Percentiles rank a stretch among this genome's conserved stretches.
These are phyloP conservation scores for Fusarium duplospermum DNA, from an alignment of 2,329 filamentous ascomycete species.

Conservation along the genomic window DNA sequence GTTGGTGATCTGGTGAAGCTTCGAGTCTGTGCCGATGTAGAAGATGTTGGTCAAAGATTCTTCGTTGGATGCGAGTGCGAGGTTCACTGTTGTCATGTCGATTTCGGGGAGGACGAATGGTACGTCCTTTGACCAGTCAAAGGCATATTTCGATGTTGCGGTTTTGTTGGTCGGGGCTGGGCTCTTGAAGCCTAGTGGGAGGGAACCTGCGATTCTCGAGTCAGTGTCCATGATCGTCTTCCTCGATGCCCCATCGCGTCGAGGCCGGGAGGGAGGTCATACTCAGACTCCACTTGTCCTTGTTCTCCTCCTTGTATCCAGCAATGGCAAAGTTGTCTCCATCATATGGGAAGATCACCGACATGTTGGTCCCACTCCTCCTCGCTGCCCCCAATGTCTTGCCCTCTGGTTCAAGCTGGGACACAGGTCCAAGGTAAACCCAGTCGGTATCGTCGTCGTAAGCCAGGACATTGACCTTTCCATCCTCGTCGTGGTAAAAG, in stretches of 20 bases:
- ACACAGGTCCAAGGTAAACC: constrained; percentile 30
- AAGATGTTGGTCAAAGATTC: constrained; percentile 3
- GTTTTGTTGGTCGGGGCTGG: constrained; percentile 29
- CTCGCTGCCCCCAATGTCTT: constrained; percentile 18
- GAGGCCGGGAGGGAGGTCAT: background rate
- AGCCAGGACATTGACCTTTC: constrained; percentile 21
- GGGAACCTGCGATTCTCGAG: constrained; percentile 6
- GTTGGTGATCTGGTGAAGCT: constrained; percentile 4
- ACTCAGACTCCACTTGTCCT: constrained; percentile 6
- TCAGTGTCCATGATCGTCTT: background rate
- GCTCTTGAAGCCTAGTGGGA: constrained; percentile 26
- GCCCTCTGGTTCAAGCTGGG: constrained; percentile 11
- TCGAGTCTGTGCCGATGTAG: constrained; percentile 20
- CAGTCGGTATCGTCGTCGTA: constrained; percentile 40
- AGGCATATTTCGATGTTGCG: constrained; percentile 9
- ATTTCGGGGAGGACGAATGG: constrained; percentile 4
- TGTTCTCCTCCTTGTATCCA: background rate
- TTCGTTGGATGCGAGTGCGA: background rate
- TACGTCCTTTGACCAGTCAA: constrained; percentile 6
- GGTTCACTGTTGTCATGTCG: background rate
- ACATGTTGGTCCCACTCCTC: constrained; percentile 23
- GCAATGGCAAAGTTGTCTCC: constrained; percentile 21
- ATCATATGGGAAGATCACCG: constrained; percentile 32
- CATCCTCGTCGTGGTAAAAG: constrained; percentile 35
- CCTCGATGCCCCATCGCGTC: background rate